Conservation (phyloP, 176 grass and related monocot genomes). For the Carex kokanica region DNA sequence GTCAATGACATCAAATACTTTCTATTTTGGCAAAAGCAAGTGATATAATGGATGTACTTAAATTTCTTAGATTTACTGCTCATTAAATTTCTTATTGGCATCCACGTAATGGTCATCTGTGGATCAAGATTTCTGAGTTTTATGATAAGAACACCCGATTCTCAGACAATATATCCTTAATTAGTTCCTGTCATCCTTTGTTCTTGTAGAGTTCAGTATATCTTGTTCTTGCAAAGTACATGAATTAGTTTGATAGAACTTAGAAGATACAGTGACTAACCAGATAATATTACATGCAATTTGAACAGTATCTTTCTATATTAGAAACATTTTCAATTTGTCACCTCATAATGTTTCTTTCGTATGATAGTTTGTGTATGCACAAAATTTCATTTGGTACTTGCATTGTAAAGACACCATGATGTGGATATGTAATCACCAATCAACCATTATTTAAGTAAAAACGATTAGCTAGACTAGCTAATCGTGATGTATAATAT, state of each 20-base stretch:
- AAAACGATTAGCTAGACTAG: too few species aligned
- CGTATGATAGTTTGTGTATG: not conserved
- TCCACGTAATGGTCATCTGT: not conserved
- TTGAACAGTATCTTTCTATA: not conserved
- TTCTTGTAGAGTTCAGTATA: not conserved
- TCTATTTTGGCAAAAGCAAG: not conserved
- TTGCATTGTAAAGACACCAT: too few species aligned
- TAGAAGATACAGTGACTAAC: not conserved
- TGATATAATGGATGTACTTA: not conserved
- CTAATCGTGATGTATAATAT: too few species aligned
- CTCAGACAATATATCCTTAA: not conserved
- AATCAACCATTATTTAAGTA: too few species aligned
- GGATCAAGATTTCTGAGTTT: not conserved
- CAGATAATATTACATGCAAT: not conserved
- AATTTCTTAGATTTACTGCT: not conserved
- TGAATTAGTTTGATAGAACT: not conserved
- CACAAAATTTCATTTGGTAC: not conserved
- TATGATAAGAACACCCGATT: not conserved
- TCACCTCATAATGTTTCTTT: not conserved
- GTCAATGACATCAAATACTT: constrained; percentile 1
- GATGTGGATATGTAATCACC: too few species aligned
- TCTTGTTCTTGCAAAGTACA: not conserved
- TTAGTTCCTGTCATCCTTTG: not conserved
- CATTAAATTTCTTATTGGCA: not conserved
- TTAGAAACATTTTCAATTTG: not conserved